Evolutionary conservation across 2,329 filamentous ascomycete species (phyloP), one percentile per base, ranked within the genome.

Genomic region (Xylaria multiplex): DNA sequence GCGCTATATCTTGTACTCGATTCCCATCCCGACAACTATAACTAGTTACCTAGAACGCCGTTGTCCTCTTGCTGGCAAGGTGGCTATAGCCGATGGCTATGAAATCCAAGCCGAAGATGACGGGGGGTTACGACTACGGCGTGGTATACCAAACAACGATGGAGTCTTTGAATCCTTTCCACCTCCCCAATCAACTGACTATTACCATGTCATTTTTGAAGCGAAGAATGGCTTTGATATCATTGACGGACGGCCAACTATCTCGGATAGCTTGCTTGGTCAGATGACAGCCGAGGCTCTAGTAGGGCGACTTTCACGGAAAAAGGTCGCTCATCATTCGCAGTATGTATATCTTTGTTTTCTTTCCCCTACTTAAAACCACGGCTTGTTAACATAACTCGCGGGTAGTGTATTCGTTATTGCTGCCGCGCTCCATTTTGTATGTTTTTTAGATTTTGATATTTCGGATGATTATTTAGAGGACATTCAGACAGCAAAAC

Each of bases 251-350:
- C 56, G 27, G 35, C 56, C 56, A 11, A 50, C 43, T 9, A 49
- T 59, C 27, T 59, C 43, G 43, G 56, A 59, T n/a, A 24, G 0
- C 9, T 59, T 43, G 56, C 56, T 59, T n/a, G 56, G 56, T 22
- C 56, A 59, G 43, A 59, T 59, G 56, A 59, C 56, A n/a, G 56
- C 56, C 13, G 43, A 59, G 46, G 56, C 56, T 50, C n/a, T 59
- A 42, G 56, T 35, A 11, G 56, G 43, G 14, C 56, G 43, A 1
- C 56, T 49, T 49, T 13, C 2, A 16, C 55, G 55, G 9, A 1
- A 2, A 49, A 19, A 19, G 1, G 5, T 35, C 32, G 9, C 5
- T 35, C 24, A 27, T 43, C 6, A 55, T 27, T 13, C 48, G 14
- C 7, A 50, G 48, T 50, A 32, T 1, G 48, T 50, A 50, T 50